Evolutionary conservation across 2,329 filamentous ascomycete genomes (phyloP).

Genomic region (Lasiodiplodia citricola): DNA sequence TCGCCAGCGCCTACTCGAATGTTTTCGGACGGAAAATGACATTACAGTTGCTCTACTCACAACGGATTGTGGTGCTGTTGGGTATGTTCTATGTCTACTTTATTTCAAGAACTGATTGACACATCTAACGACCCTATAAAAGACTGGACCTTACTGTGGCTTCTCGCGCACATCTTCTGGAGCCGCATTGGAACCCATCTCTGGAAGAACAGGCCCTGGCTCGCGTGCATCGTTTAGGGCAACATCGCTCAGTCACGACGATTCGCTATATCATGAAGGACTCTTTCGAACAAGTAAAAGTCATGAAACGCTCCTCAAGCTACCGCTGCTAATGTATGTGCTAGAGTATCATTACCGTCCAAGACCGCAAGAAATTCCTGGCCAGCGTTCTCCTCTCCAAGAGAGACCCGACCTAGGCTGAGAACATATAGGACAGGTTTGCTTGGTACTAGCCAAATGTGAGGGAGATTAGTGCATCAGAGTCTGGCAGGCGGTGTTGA

Average conservation of each 20-base stretch:
- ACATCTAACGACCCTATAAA: not conserved
- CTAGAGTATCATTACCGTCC: too few relatives aligned
- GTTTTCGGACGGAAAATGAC: conserved; percentile 48
- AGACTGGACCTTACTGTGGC: conserved; percentile 56
- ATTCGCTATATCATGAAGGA: not conserved
- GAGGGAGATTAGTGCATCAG: too few relatives aligned
- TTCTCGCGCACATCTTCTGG: conserved; percentile 56
- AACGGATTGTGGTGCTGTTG: conserved; percentile 57
- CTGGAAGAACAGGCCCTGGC: conserved; percentile 53
- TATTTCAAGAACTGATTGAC: not conserved
- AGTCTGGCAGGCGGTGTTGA: too few relatives aligned
- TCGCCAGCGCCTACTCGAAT: not conserved
- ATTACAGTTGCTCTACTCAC: conserved; percentile 50
- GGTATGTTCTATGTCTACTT: conserved; percentile 38
- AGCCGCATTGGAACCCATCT: conserved; percentile 58
- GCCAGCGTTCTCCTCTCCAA: too few relatives aligned
- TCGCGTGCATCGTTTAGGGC: conserved; percentile 45
- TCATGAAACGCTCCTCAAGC: too few relatives aligned
- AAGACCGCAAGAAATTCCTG: too few relatives aligned
- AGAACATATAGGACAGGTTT: too few relatives aligned
- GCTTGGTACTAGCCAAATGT: too few relatives aligned
- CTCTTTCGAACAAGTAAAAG: not conserved
- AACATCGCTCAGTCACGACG: not conserved
- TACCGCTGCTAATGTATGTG: too few relatives aligned
- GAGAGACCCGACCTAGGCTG: too few relatives aligned